Base-by-base conservation (phyloP, 2,329 filamentous ascomycete species). In the Aspergillus costaricaensis region DNA sequence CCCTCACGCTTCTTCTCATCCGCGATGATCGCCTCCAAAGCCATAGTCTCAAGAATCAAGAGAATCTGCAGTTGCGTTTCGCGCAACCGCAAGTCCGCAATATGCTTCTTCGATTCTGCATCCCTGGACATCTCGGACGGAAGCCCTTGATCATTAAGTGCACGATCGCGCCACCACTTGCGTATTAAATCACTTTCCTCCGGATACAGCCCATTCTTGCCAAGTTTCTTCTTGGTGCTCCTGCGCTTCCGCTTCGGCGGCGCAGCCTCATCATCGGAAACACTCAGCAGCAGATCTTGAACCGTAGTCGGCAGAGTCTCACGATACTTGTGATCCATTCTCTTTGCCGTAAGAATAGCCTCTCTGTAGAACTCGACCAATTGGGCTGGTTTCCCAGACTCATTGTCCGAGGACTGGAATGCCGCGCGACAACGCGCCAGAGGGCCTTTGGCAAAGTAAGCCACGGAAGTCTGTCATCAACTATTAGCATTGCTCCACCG, bases 401-500 rank as follows among this genome's bases (percentile, higher is more conserved):
- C 62, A 36, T 61, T 49, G n/a, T 65, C 71, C 10, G 68, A 36
- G 12, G 32, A 66, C 58, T 76, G 73, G 32, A 78, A 77, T 54
- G 74, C 72, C 41, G 71, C 75, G 32, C 81, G 77, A 27, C 77
- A 80, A 27, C 81, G 77, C 14, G 80, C 74, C 54, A 82, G 68
- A 15, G 81, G 80, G 4, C 81, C 80, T 70, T 83, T 83, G 38
- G 80, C 80, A 67, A 82, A 83, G 65, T 82, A 83, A 57, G 80
- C 81, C 57, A 83, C 70, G 27, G 80, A 81, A n/a, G 79, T 77
- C 73, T 80, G 60, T 9, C n/a, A 23, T 14, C 32, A 36, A 12
- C 41, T 59, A 59, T 72, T 17, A 70, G 64, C 41, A 36, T 57
- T 39, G 17, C 43, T n/a, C 8, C 23, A 54, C 19, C 30, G 58